These are phyloP conservation scores for Lignosus rhinocerotis DNA, from an alignment of 1,284 basidiomycete genomes.

Conservation along the genomic window DNA sequence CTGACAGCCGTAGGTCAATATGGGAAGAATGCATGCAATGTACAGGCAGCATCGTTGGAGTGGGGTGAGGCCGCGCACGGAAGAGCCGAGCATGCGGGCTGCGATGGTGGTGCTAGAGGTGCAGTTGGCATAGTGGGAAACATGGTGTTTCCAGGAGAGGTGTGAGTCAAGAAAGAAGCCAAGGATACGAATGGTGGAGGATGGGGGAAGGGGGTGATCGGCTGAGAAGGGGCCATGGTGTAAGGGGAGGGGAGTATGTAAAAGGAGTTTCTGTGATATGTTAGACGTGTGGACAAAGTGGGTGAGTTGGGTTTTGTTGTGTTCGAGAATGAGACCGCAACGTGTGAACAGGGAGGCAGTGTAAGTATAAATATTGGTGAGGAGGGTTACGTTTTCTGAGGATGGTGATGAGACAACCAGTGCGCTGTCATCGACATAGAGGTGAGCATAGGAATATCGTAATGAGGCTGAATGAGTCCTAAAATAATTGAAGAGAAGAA, in stretches of 20 bases:
- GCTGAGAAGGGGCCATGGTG: not conserved
- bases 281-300: conserved; percentile 11
- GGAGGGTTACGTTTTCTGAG: too few species aligned
- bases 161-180: conserved; percentile 32
- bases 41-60: not conserved
- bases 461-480: too few species aligned
- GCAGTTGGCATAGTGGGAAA: not conserved
- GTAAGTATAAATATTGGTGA: too few species aligned
- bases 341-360: too few species aligned
- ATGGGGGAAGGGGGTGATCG: not conserved
- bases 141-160: conserved; percentile 16
- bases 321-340: conserved; percentile 11
- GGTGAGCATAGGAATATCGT: too few species aligned
- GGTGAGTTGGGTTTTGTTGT: conserved; percentile 15
- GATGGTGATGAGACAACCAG: too few species aligned
- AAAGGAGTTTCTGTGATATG: not conserved
- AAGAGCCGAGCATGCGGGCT: not conserved
- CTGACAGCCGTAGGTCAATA: not conserved
- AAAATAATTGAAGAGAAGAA: too few species aligned
- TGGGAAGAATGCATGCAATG: not conserved
- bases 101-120: not conserved
- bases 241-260: not conserved
- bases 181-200: conserved; percentile 29
- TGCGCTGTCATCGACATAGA: too few species aligned
- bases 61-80: not conserved